These are phyloP conservation scores for Globisporangium spiculum DNA, from an alignment of 352 stramenopile genomes.

Conservation along the genomic window DNA sequence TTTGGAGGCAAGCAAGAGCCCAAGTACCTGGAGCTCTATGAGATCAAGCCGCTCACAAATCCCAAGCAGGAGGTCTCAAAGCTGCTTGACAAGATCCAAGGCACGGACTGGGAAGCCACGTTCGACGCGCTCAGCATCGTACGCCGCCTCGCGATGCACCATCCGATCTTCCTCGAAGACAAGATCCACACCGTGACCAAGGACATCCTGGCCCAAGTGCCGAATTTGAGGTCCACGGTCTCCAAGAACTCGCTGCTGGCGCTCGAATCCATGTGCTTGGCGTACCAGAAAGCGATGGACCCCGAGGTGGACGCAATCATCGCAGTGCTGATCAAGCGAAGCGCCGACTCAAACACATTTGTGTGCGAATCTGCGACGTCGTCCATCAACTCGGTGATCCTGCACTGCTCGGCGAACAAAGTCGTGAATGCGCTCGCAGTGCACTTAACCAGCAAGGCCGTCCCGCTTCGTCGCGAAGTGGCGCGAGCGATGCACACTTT, in stretches of 20 bases:
- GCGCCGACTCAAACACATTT: conserved; percentile 69
- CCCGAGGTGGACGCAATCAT: conserved; percentile 57
- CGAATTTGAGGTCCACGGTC: conserved; percentile 66
- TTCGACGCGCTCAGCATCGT: conserved; percentile 68
- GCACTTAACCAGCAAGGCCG: conserved; percentile 46
- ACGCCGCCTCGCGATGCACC: conserved; percentile 51
- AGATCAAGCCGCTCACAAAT: conserved; percentile 55
- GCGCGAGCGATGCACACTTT: conserved; percentile 50
- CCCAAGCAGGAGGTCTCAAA: conserved; percentile 51
- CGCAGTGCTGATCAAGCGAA: conserved; percentile 60
- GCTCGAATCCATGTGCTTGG: conserved; percentile 54
- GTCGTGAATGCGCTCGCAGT: conserved; percentile 39
- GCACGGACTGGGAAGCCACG: conserved; percentile 54
- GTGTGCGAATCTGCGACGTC: conserved; percentile 58
- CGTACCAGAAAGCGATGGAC: conserved; percentile 50
- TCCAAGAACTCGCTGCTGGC: conserved; percentile 77
- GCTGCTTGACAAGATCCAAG: conserved; percentile 32
- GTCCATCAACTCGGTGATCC: conserved; percentile 46
- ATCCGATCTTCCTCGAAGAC: conserved; percentile 38
- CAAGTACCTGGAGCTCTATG: conserved; percentile 56
- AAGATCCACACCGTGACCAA: conserved; percentile 44
- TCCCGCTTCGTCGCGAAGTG: conserved; percentile 59
- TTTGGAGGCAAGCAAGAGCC: conserved; percentile 54
- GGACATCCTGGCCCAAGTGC: conserved; percentile 59
- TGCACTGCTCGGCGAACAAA: conserved; percentile 48